Evolutionary conservation across 2,329 filamentous ascomycete species (phyloP).

Genomic region (Chrysoporthe puriensis): DNA sequence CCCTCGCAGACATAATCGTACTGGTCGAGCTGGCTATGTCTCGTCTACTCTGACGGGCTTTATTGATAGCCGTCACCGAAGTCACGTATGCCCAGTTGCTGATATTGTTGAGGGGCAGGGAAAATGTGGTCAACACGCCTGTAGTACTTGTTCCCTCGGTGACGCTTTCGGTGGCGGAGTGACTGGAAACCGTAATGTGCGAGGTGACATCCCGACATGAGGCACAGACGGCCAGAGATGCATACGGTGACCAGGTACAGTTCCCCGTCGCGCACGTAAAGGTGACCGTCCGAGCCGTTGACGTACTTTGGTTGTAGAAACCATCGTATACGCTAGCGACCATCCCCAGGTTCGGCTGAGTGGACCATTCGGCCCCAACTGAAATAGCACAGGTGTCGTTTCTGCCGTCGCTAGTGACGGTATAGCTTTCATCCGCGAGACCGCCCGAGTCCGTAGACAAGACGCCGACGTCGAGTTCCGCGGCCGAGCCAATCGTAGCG

Average conservation of each 20-base stretch:
- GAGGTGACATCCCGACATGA: slow-evolving; percentile 4
- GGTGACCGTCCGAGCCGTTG: background rate
- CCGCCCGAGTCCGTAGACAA: no score
- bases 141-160: background rate
- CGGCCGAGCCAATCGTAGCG: background rate
- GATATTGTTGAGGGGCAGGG: slow-evolving; percentile 2
- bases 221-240: background rate
- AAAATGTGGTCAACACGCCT: background rate
- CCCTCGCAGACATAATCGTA: background rate
- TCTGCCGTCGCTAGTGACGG: background rate
- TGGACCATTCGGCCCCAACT: background rate
- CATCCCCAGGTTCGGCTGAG: background rate
- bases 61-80: background rate
- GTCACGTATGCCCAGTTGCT: background rate
- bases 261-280: background rate
- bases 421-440: background rate
- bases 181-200: background rate
- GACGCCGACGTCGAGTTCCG: background rate
- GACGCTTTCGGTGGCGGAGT: background rate
- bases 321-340: background rate
- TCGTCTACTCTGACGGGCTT: background rate
- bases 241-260: slow-evolving; percentile 2
- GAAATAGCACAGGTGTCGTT: background rate
- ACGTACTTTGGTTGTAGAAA: background rate
- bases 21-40: background rate